Evolutionary conservation across 2,329 filamentous ascomycete species (phyloP), one percentile per base, ranked within the genome.

Genomic region (Colletotrichum zoysiae): DNA sequence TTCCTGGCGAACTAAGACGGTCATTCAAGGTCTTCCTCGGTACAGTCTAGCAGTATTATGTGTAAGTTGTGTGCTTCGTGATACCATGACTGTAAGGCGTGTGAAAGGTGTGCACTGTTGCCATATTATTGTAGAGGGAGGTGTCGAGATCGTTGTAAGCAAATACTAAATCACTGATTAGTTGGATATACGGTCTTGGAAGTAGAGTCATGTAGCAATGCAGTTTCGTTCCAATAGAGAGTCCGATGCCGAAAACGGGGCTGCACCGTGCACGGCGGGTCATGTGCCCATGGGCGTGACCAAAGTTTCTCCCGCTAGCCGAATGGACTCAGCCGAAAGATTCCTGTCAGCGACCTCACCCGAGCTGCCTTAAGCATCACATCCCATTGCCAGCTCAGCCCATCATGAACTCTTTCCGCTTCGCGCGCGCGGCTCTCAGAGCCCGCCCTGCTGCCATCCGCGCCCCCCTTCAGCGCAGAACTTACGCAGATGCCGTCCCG

Each of bases 351-450:
- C 82, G 84, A 82, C 82, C 77, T 81, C 78, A 78, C 75, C 80
- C 76, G 79, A 82, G 80, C 80, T 79, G 78, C 74, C 78, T 80
- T 80, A 82, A 82, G 82, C 84, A 80, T 84, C 86, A 79, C 80
- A 84, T 79, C 79, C 84, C 85, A 86, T 86, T 85, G 82, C 81
- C 82, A 82, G 79, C 73, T 80, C 82, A 83, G 76, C 80, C 80
- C 87, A 90, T 85, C 86, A 98, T 98, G 95, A 97, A 95, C 91
- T 93, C 94, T 84, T 87, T 98, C 86, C 94, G 95, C 86, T 88
- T 97, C 85, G 93, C 95, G 88, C 93, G 95, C 85, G 90, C 91
- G 85, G 95, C 94, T 87, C 89, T 97, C 84, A 90, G 94, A 86
- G 93, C 90, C 81, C 92, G 92, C 81, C 92, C 95, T 81, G 87